A percentile compares a stretch with the other conserved stretches of the same genome.
Conservation (phyloP, 2,329 filamentous ascomycete species). For the Colletotrichum spaethianum region DNA sequence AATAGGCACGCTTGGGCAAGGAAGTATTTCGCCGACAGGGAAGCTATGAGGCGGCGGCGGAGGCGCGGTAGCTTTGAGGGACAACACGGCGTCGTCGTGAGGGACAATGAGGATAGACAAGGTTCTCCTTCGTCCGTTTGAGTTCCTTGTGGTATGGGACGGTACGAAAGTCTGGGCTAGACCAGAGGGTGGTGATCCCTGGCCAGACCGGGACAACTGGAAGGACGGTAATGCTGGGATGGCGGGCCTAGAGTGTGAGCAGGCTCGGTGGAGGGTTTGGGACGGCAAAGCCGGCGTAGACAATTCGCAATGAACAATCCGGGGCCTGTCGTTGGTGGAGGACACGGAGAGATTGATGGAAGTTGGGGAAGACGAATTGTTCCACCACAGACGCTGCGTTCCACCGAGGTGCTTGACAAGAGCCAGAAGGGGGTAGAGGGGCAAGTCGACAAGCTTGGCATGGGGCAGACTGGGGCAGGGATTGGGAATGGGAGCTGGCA, state of each 20-base stretch:
- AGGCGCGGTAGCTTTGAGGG: slow-evolving; percentile 13
- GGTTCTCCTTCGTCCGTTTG: not conserved
- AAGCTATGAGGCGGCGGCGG: slow-evolving; percentile 29
- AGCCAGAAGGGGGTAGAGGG: slow-evolving; percentile 31
- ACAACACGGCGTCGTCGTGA: slow-evolving; percentile 21
- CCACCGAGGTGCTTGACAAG: slow-evolving; percentile 37
- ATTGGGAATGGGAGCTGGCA: slow-evolving; percentile 1
- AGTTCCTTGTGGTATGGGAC: slow-evolving; percentile 8
- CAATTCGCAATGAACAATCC: slow-evolving; percentile 29
- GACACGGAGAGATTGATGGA: slow-evolving; percentile 41
- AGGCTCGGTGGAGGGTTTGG: slow-evolving; percentile 29
- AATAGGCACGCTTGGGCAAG: slow-evolving; percentile 17
- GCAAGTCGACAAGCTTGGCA: slow-evolving; percentile 39
- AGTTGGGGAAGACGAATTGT: slow-evolving; percentile 41
- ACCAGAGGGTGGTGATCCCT: slow-evolving; percentile 34
- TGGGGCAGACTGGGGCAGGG: slow-evolving; percentile 30
- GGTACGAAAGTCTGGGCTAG: slow-evolving; percentile 23
- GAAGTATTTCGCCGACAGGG: slow-evolving; percentile 35
- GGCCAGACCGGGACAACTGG: slow-evolving; percentile 28
- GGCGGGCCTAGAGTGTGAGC: slow-evolving; percentile 14
- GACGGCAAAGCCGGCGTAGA: slow-evolving; percentile 31
- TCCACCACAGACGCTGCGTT: slow-evolving; percentile 43
- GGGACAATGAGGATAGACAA: not conserved
- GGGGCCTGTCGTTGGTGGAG: slow-evolving; percentile 42
- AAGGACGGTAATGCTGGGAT: slow-evolving; percentile 35